Base-by-base conservation (phyloP, 108 stramenopile genomes). In the Cyclostephanos invisitatus region DNA sequence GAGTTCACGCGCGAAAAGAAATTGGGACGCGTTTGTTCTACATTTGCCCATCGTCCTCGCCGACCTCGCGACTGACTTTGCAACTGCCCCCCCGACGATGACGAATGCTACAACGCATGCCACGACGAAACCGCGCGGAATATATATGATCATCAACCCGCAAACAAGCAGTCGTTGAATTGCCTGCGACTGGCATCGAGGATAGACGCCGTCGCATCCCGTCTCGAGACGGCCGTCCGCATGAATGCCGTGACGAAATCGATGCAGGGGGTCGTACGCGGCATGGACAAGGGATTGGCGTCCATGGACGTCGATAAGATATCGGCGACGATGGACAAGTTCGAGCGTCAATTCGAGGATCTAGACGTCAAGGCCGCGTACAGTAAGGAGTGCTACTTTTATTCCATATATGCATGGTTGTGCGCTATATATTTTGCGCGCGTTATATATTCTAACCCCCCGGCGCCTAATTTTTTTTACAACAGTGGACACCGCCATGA, bases 321-420 rank as follows among this genome's bases (percentile, higher is more conserved):
- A 56, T 85, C 88, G 54, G 68, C 87, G 18, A 78, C 87, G 36
- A 98, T 97, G 96, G 96, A 97, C 68, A 90, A 96, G 69, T 99
- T 99, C 74, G 98, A 99, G 81, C 83, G 90, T 75, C 97, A 99
- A 83, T 99, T 99, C 75, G 99, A 98, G 80, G 97, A 97, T 84
- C 84, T 98, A 84, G 99, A 99, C 75, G 99, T 99, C 46, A 92
- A 90, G 70, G 85, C 91, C 49, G 86, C 87, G 28, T 96, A 95
- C 74, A 98, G 44, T 46, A 15, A 46, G 40, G 9, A 1, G 3
- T 37, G 8, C 40, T 11, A 40, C 9, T 7, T 40, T 40, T 8
- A 8, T 8, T n/a, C n/a, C n/a, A n/a, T n/a, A n/a, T n/a, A n/a
- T n/a, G n/a, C n/a, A n/a, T n/a, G n/a, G n/a, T n/a, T n/a, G n/a